phyloP scores from a whole-genome alignment of 768 basidiomycete species.

The Leccinum truebloodii region DNA sequence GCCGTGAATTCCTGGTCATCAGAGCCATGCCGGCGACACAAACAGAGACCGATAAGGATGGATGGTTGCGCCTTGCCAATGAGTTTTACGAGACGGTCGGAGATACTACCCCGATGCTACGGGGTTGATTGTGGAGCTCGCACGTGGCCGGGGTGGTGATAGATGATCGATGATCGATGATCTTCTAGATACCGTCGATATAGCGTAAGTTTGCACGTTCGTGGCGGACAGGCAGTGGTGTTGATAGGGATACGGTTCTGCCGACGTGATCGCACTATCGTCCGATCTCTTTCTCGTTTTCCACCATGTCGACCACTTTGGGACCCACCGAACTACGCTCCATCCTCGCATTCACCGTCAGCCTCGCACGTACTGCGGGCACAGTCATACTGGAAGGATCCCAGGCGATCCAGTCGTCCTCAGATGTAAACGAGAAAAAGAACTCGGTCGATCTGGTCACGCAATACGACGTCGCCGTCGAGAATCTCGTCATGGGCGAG shows the following conservation, averaged over 20 bases:
- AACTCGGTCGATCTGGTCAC: constrained; percentile 95
- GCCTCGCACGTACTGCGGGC: constrained; percentile 76
- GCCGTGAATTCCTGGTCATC: constrained; percentile 78
- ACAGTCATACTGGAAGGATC: constrained; percentile 76
- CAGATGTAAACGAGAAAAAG: constrained; percentile 79
- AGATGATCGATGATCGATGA: background rate
- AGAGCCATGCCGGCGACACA: constrained; percentile 61
- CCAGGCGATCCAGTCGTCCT: constrained; percentile 63
- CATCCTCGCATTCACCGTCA: constrained; percentile 67
- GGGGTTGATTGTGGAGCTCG: background rate
- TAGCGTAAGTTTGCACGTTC: constrained; percentile 10
- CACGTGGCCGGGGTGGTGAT: background rate
- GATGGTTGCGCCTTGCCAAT: constrained; percentile 74
- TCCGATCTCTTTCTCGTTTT: background rate
- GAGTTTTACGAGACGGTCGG: constrained; percentile 84
- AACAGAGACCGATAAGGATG: constrained; percentile 61
- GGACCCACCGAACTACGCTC: constrained; percentile 49
- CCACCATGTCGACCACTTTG: constrained; percentile 35
- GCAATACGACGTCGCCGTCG: constrained; percentile 90
- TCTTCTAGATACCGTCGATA: constrained; percentile 7
- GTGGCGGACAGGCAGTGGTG: background rate
- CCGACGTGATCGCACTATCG: background rate
- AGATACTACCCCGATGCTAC: constrained; percentile 54
- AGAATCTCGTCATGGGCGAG: constrained; percentile 75
- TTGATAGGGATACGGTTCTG: background rate